Conservation (phyloP, 768 basidiomycete genomes). For the Guyanaporus albipodus region DNA sequence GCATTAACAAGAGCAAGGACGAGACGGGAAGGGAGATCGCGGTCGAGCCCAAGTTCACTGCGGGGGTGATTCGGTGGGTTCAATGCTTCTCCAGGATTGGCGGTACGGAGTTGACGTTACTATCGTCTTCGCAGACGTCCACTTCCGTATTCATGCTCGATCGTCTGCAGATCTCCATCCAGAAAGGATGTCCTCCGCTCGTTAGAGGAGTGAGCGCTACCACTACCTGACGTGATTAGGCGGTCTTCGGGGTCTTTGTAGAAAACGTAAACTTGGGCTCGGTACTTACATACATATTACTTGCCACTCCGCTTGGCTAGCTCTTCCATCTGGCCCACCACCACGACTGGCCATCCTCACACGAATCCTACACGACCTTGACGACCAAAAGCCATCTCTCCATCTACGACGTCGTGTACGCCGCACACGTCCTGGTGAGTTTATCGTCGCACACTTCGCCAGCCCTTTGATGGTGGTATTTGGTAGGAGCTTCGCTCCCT, state of each 20-base stretch:
- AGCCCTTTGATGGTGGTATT: slow-evolving; percentile 2
- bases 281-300: too few relatives aligned
- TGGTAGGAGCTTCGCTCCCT: slow-evolving; percentile 12
- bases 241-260: slow-evolving; percentile 18
- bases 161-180: slow-evolving; percentile 24
- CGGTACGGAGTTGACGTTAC: slow-evolving; percentile 12
- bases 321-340: background rate
- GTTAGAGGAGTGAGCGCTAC: slow-evolving; percentile 13
- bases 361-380: slow-evolving; percentile 19
- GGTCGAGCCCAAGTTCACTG: slow-evolving; percentile 27
- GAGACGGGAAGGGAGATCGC: slow-evolving; percentile 21
- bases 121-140: slow-evolving; percentile 24
- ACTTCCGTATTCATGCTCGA: slow-evolving; percentile 29
- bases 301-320: background rate
- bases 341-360: background rate
- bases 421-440: slow-evolving; percentile 12
- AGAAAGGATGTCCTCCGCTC: slow-evolving; percentile 20
- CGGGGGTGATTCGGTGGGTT: slow-evolving; percentile 32
- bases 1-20: slow-evolving; percentile 22
- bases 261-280: slow-evolving; percentile 21
- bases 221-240: slow-evolving; percentile 5
- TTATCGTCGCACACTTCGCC: background rate
- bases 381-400: slow-evolving; percentile 5
- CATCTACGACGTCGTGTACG: slow-evolving; percentile 10
- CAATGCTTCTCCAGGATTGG: slow-evolving; percentile 5